Evolutionary conservation across 1,284 basidiomycete genomes (phyloP).

Genomic region (Golubevia pallescens): DNA sequence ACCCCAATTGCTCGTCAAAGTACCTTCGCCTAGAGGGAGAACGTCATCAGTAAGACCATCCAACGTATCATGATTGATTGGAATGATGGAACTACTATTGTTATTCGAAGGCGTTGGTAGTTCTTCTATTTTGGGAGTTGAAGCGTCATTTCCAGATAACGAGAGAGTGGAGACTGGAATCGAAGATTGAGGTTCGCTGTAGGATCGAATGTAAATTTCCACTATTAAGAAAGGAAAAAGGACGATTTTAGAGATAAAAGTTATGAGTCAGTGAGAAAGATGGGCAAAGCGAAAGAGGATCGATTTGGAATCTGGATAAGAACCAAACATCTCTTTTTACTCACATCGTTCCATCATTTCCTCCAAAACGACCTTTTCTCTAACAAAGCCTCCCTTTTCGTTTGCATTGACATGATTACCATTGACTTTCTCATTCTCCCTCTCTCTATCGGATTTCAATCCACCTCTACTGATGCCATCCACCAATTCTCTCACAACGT

Average conservation of each 20-base stretch:
- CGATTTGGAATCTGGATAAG: not conserved
- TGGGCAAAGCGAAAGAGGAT: not conserved
- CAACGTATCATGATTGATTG: constrained; percentile 68
- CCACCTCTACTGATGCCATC: constrained; percentile 71
- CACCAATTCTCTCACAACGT: constrained; percentile 28
- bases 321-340: constrained; percentile 62
- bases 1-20: constrained; percentile 69
- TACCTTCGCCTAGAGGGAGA: constrained; percentile 30
- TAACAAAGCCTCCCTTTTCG: constrained; percentile 72
- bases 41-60: constrained; percentile 58
- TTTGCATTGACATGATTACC: constrained; percentile 68
- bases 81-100: constrained; percentile 67
- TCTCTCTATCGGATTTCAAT: constrained; percentile 61
- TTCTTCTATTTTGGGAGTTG: not conserved
- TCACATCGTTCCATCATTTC: constrained; percentile 82
- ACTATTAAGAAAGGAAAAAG: constrained; percentile 68
- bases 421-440: constrained; percentile 72
- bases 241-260: no score
- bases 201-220: constrained; percentile 84
- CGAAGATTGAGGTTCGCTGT: constrained; percentile 75
- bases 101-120: constrained; percentile 2
- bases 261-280: no score
- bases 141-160: constrained; percentile 14
- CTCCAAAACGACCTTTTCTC: constrained; percentile 32
- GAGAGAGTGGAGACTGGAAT: constrained; percentile 65